phyloP scores from a whole-genome alignment of 176 grass and related monocot genomes.

The Oryza officinalis region DNA sequence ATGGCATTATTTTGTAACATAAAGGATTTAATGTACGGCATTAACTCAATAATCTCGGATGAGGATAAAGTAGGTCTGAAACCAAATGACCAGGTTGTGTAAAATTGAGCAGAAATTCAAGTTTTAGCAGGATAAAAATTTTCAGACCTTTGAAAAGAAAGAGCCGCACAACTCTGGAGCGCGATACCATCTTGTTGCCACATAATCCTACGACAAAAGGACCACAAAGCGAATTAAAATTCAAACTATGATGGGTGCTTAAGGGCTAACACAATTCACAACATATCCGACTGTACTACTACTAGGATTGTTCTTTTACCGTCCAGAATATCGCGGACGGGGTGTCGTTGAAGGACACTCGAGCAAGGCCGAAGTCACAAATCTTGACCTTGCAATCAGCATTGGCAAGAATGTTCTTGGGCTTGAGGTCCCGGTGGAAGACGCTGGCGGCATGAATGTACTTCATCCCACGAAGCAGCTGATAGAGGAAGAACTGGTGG shows the following conservation, averaged over 20 bases:
- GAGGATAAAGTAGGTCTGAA: background rate
- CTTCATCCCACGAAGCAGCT: slow-evolving; percentile 75
- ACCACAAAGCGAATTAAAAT: background rate
- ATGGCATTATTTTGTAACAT: background rate
- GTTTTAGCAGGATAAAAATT: slow-evolving; percentile 20
- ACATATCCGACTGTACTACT: background rate
- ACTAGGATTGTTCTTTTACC: slow-evolving; percentile 38
- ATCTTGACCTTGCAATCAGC: slow-evolving; percentile 82
- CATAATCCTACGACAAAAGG: slow-evolving; percentile 62
- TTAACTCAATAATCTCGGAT: background rate
- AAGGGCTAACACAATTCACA: background rate
- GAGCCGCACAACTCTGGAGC: slow-evolving; percentile 86
- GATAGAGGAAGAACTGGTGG: slow-evolving; percentile 80
- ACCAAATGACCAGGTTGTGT: background rate
- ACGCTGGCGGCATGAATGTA: slow-evolving; percentile 78
- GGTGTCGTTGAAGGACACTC: slow-evolving; percentile 76
- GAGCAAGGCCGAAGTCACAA: slow-evolving; percentile 81
- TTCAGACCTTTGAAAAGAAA: slow-evolving; percentile 75
- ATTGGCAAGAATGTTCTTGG: slow-evolving; percentile 82
- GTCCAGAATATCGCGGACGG: slow-evolving; percentile 89
- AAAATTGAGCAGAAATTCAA: slow-evolving; percentile 12
- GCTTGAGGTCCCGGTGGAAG: slow-evolving; percentile 86
- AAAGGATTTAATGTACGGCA: background rate
- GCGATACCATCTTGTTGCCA: slow-evolving; percentile 88
- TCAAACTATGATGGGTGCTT: background rate